Evolutionary conservation across 176 grass and related monocot species (phyloP).

Genomic region (Otatea glauca): DNA sequence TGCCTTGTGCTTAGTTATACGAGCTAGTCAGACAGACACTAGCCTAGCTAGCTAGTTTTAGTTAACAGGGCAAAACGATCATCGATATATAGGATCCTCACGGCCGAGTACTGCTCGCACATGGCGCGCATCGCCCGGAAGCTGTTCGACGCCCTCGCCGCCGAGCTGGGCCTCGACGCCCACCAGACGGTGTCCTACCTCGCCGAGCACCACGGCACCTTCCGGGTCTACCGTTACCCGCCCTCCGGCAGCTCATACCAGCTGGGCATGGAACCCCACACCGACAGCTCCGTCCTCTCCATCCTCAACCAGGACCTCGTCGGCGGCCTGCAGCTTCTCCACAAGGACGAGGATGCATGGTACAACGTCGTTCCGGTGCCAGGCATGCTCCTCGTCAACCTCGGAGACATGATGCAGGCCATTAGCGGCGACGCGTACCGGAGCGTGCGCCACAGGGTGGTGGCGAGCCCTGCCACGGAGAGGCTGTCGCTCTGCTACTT

Average conservation of each 20-base stretch:
- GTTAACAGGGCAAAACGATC: too few relatives aligned
- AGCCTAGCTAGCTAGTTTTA: too few relatives aligned
- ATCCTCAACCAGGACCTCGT: constrained; percentile 63
- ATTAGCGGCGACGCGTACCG: constrained; percentile 61
- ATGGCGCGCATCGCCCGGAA: constrained; percentile 68
- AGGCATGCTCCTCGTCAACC: constrained; percentile 61
- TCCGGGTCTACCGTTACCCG: constrained; percentile 83
- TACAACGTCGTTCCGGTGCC: constrained; percentile 35
- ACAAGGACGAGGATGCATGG: constrained; percentile 43
- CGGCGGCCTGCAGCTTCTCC: constrained; percentile 68
- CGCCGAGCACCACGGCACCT: constrained; percentile 53
- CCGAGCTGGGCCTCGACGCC: constrained; percentile 42
- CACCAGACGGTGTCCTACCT: constrained; percentile 49
- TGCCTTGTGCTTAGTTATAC: too few relatives aligned
- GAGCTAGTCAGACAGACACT: too few relatives aligned
- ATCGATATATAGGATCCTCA: constrained; percentile 32
- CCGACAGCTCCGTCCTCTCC: constrained; percentile 81
- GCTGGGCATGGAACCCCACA: constrained; percentile 83
- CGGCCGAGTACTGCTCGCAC: constrained; percentile 62
- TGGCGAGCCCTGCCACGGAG: constrained; percentile 41
- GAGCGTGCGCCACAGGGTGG: constrained; percentile 72
- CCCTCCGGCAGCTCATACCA: constrained; percentile 17
- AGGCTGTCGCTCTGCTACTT: constrained; percentile 83
- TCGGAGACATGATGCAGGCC: constrained; percentile 77
- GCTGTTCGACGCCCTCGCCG: constrained; percentile 60